Percentiles rank a stretch among this genome's conserved stretches.
phyloP scores from a whole-genome alignment of 2,329 filamentous ascomycete genomes.

The Trichoderma citrinoviride region DNA sequence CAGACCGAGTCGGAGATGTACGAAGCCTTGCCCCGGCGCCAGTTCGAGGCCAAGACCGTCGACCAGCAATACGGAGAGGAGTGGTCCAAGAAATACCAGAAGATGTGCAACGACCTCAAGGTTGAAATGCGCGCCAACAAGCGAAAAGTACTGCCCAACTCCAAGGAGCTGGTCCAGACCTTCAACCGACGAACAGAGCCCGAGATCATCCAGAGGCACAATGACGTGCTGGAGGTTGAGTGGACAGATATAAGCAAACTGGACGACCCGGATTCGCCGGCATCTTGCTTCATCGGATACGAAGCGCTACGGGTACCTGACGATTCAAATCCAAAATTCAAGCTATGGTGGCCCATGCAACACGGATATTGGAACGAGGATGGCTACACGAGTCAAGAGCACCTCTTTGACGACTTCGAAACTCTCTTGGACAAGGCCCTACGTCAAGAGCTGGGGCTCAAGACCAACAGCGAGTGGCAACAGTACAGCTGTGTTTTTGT shows the following conservation, averaged over 20 bases:
- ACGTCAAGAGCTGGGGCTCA: constrained; percentile 76
- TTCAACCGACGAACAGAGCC: constrained; percentile 83
- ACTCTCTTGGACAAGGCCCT: constrained; percentile 84
- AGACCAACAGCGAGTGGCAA: constrained; percentile 73
- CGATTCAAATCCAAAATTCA: constrained; percentile 83
- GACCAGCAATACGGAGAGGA: constrained; percentile 90
- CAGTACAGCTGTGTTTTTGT: constrained; percentile 97
- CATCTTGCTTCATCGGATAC: constrained; percentile 72
- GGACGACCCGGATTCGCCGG: constrained; percentile 60
- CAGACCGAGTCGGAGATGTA: constrained; percentile 81
- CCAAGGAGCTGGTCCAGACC: constrained; percentile 90
- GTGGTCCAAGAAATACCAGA: constrained; percentile 69
- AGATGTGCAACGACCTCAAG: constrained; percentile 84
- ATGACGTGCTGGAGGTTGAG: constrained; percentile 88
- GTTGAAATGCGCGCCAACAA: constrained; percentile 90
- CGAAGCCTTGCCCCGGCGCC: constrained; percentile 72
- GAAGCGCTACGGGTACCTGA: constrained; percentile 86
- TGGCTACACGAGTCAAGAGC: constrained; percentile 76
- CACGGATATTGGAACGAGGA: constrained; percentile 86
- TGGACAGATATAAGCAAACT: constrained; percentile 80
- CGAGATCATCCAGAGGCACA: constrained; percentile 89
- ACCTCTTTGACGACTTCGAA: constrained; percentile 83
- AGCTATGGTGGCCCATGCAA: constrained; percentile 87
- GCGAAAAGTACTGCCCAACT: constrained; percentile 93
- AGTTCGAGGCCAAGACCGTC: constrained; percentile 57